These are phyloP conservation scores for Pogostemon cablin DNA, from an alignment of 257 asterid species.

Conservation along the genomic window DNA sequence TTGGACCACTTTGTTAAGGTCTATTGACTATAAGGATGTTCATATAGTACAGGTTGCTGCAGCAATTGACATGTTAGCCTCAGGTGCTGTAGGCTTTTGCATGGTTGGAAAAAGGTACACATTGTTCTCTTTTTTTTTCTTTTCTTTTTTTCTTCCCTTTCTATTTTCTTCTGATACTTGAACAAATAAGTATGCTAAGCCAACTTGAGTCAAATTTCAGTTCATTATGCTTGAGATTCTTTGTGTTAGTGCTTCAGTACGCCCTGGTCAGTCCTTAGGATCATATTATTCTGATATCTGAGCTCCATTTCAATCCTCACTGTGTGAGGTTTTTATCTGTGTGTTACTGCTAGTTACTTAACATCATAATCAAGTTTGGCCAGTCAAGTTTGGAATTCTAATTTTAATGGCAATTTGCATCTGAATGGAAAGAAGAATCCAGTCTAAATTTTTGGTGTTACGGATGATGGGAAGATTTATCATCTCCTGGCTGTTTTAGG, in stretches of 20 bases:
- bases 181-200: constrained; percentile 19
- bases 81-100: constrained; percentile 74
- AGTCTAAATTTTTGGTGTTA: too few species aligned
- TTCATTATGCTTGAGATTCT: constrained; percentile 32
- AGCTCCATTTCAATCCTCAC: too few species aligned
- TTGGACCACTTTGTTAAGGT: constrained; percentile 52
- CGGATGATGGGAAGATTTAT: too few species aligned
- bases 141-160: neutral
- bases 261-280: too few species aligned
- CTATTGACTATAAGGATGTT: constrained; percentile 60
- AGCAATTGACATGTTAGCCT: constrained; percentile 62
- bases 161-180: constrained; percentile 7
- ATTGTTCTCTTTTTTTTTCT: constrained; percentile 21
- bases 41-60: constrained; percentile 50
- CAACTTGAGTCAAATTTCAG: constrained; percentile 19
- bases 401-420: too few species aligned
- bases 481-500: too few species aligned
- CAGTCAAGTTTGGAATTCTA: too few species aligned
- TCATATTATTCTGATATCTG: too few species aligned
- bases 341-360: too few species aligned
- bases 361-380: too few species aligned
- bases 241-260: neutral
- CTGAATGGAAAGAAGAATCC: too few species aligned
- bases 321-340: too few species aligned
- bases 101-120: constrained; percentile 65